phyloP scores from a whole-genome alignment of 2,329 filamentous ascomycete species.

The Alternaria sp. region DNA sequence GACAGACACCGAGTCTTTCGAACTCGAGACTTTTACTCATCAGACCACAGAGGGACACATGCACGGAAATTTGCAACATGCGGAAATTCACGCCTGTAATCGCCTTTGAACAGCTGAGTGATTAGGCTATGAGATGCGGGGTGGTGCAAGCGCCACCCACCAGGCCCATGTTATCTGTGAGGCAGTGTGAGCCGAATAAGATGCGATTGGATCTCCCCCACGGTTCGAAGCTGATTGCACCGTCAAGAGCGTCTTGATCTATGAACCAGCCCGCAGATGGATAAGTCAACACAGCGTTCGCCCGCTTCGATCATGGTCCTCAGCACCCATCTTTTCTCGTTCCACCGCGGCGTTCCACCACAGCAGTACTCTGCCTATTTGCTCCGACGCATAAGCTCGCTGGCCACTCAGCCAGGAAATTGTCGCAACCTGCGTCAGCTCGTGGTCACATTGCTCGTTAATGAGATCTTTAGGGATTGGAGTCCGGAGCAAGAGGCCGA shows the following conservation, averaged over 20 bases:
- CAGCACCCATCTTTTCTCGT: neutral
- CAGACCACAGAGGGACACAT: neutral
- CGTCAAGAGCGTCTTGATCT: neutral
- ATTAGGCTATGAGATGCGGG: constrained; percentile 7
- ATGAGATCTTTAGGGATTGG: constrained; percentile 21
- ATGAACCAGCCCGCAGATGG: neutral
- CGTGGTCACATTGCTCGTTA: neutral
- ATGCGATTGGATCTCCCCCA: neutral
- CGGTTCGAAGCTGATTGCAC: neutral
- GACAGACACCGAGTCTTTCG: neutral
- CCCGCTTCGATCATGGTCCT: neutral
- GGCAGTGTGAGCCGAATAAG: neutral
- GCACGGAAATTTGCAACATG: neutral
- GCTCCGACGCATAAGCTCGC: neutral
- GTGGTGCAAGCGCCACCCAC: neutral
- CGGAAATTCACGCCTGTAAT: neutral
- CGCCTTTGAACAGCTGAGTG: neutral
- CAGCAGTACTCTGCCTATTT: neutral
- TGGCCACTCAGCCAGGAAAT: neutral
- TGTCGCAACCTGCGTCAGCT: neutral
- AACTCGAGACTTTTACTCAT: neutral
- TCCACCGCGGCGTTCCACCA: neutral
- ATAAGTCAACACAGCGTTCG: neutral
- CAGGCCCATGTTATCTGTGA: neutral
- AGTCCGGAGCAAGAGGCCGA: constrained; percentile 57